A percentile compares a stretch with the other conserved stretches of the same genome.
phyloP scores from a whole-genome alignment of 805 yeast species.

The Teunomyces cretensis region DNA sequence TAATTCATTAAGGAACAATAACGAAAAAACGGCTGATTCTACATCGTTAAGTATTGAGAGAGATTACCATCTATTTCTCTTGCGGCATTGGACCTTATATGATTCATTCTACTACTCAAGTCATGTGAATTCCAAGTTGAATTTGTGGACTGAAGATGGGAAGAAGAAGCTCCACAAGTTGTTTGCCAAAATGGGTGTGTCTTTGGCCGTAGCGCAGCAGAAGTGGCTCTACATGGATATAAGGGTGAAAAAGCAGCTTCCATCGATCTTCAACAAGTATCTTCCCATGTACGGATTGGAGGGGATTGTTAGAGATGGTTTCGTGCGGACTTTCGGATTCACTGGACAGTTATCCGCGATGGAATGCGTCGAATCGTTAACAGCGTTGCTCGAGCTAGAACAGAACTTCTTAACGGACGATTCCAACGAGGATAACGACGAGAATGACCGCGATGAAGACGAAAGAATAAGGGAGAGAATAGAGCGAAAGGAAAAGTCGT shows the following conservation, averaged over 20 bases:
- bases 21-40: slow-evolving; percentile 37
- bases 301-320: slow-evolving; percentile 82
- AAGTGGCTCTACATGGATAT: slow-evolving; percentile 91
- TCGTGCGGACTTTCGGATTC: slow-evolving; percentile 81
- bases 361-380: slow-evolving; percentile 86
- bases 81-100: slow-evolving; percentile 92
- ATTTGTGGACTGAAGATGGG: slow-evolving; percentile 91
- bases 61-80: slow-evolving; percentile 81
- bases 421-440: slow-evolving; percentile 12
- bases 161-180: slow-evolving; percentile 80
- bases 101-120: slow-evolving; percentile 90
- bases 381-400: slow-evolving; percentile 79
- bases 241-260: slow-evolving; percentile 69
- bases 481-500: slow-evolving; percentile 51
- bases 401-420: slow-evolving; percentile 12
- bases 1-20: slow-evolving; percentile 6
- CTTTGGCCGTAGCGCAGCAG: slow-evolving; percentile 84
- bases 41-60: slow-evolving; percentile 63
- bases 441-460: slow-evolving; percentile 22
- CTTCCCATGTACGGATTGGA: slow-evolving; percentile 77
- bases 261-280: slow-evolving; percentile 65
- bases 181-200: slow-evolving; percentile 96
- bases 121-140: slow-evolving; percentile 82
- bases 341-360: slow-evolving; percentile 86
- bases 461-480: slow-evolving; percentile 23